Evolutionary conservation across 2,329 filamentous ascomycete genomes (phyloP).

Genomic region (Penicillium janthinellum): DNA sequence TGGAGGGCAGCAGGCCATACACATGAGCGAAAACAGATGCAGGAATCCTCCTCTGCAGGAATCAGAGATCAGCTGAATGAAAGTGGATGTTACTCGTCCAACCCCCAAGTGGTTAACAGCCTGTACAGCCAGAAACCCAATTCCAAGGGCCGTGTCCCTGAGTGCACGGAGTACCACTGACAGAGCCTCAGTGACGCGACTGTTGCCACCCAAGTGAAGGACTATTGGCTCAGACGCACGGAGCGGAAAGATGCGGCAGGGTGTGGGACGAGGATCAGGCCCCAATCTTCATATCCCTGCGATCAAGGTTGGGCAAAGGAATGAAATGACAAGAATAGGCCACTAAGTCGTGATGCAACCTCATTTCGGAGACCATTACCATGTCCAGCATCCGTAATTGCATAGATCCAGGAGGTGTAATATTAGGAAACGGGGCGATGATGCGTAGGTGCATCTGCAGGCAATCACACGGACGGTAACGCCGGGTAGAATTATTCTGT

Average conservation of each 20-base stretch:
- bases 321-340: conserved; percentile 17
- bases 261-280: conserved; percentile 21
- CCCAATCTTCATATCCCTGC: conserved; percentile 24
- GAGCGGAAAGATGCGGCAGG: conserved; percentile 34
- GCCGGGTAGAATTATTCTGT: conserved; percentile 14
- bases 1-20: conserved; percentile 37
- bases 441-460: conserved; percentile 20
- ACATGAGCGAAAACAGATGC: conserved; percentile 41
- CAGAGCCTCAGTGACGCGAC: conserved; percentile 34
- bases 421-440: conserved; percentile 11
- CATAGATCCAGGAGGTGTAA: conserved; percentile 18
- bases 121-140: conserved; percentile 24
- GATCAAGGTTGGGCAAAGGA: conserved; percentile 15
- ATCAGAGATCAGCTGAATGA: conserved; percentile 46
- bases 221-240: conserved; percentile 30
- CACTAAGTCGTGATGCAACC: conserved; percentile 27
- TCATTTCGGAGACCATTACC: conserved; percentile 19
- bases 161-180: conserved; percentile 34
- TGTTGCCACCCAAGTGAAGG: conserved; percentile 33
- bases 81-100: conserved; percentile 29
- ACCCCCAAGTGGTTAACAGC: conserved; percentile 19
- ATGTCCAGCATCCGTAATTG: conserved; percentile 17
- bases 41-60: conserved; percentile 43
- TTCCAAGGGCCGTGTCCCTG: conserved; percentile 23
- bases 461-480: conserved; percentile 27